Evolutionary conservation across 495 filamentous ascomycete species (phyloP), one percentile per base, ranked within the genome.

Genomic region (Penicillium nucicola): DNA sequence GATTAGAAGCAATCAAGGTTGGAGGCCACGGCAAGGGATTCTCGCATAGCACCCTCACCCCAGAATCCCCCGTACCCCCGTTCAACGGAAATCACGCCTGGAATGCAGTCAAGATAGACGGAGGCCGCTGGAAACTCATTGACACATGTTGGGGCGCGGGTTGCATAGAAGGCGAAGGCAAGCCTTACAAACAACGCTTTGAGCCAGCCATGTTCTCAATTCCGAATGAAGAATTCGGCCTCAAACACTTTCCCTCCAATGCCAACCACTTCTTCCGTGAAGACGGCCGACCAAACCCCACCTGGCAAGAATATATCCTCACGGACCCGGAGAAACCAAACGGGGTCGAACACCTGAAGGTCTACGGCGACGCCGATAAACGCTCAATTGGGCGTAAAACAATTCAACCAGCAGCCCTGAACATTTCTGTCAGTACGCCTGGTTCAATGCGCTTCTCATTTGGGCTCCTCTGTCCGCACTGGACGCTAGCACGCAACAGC

Each of bases 101-200:
- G 93, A 97, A 92, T 59, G 93, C 85, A 0, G 88, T 97, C 14
- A 79, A 81, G 39, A 90, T 97, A 47, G 92, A 95, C 52, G 77
- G 83, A 34, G 86, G 86, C 2, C 80, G 85, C 51, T 98, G 92
- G 92, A 96, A 97, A 67, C 77, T 97, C 4, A 75, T 97, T 33
- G 93, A 98, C 58, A 53, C 84, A 3, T 97, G 93, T 65, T 98
- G 93, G 93, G 93, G 93, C 33, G 90, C 92, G 0, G 93, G 93
- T 10, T 60, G 58, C 37, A 64, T 86, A 53, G 40, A 69, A 63
- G 67, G 79, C 35, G 37, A 65, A 57, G 73, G 71, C 28, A 52
- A 68, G 56, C 68, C 74, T 1, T 97, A 93, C 68, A 71, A 71
- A 30, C 79, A 85, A 53, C 53, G 62, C n/a, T 93, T 96, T 63